These are phyloP conservation scores for Ogataea naganishii DNA, from an alignment of 805 yeast genomes.

Conservation along the genomic window DNA sequence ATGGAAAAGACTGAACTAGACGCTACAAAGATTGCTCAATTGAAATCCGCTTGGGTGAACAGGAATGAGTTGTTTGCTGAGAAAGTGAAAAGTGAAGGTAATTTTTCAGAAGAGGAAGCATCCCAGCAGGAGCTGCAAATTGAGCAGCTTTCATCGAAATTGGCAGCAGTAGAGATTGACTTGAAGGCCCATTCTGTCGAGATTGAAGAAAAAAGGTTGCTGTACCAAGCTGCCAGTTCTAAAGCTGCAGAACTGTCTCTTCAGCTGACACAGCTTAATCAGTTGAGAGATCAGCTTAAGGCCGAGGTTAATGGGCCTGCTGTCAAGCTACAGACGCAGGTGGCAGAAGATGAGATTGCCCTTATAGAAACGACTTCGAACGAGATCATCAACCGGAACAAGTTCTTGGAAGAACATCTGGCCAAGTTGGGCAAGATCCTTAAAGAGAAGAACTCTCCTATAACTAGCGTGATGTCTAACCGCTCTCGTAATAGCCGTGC, in stretches of 20 bases:
- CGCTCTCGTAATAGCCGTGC: too few species aligned
- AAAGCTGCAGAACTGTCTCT: slow-evolving; percentile 37
- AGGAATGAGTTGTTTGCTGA: background rate
- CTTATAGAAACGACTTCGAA: slow-evolving; percentile 4
- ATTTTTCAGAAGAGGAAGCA: slow-evolving; percentile 7
- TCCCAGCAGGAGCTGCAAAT: slow-evolving; percentile 8
- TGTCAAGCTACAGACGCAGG: slow-evolving; percentile 14
- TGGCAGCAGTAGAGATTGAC: slow-evolving; percentile 7
- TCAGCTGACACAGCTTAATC: slow-evolving; percentile 14
- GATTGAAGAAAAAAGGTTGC: slow-evolving; percentile 24
- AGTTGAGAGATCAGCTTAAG: slow-evolving; percentile 16
- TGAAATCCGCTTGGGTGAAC: slow-evolving; percentile 11
- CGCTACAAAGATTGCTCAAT: slow-evolving; percentile 9
- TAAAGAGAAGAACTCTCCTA: slow-evolving; percentile 17
- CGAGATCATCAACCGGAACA: slow-evolving; percentile 10
- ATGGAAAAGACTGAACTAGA: slow-evolving; percentile 24
- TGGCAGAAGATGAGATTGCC: slow-evolving; percentile 9
- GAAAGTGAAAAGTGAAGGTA: slow-evolving; percentile 1
- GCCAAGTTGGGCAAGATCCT: slow-evolving; percentile 13
- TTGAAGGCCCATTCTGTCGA: slow-evolving; percentile 8
- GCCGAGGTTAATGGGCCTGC: slow-evolving; percentile 27
- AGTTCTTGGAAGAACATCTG: slow-evolving; percentile 17
- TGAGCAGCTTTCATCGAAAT: slow-evolving; percentile 5
- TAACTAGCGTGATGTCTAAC: too few species aligned
- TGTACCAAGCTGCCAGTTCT: slow-evolving; percentile 38